Base-by-base conservation (phyloP, 192 early-diverging fungal genomes). In the Backusella mclennaniae region DNA sequence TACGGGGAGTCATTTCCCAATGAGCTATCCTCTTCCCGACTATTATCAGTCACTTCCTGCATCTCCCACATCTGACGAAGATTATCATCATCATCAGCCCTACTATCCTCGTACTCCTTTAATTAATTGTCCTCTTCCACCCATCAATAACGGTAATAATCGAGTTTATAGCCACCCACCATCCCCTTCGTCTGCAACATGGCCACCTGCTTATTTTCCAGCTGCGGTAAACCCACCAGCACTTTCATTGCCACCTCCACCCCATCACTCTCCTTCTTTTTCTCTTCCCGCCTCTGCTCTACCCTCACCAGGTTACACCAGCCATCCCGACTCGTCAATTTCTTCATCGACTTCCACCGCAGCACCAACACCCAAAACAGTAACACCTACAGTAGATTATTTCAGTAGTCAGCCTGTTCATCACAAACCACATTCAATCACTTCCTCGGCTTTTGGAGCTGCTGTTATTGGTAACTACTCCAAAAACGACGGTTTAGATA, bases 351-450 rank as follows among this genome's bases (percentile, higher is more conserved):
- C 7, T 29, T 63, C 56, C 12, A 63, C 56, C 11, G 56, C 26
- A 63, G 56, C 26, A 23, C 56, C 26, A 29, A 63, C 56, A 29
- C 56, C 56, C 14, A 63, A 63, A 14, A 63, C 23, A 14, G 26
- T 14, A 3, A 63, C 56, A 9, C 3, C 21, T 1, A 29, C 56
- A 23, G 53, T 63, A 29, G 56, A 63, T 63, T 63, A 63, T 63
- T 63, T 63, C 26, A 63, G 56, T 29, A 63, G 56, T 14, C 56
- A 23, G 29, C 9, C 21, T 4, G 26, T 26, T 14, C 23, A 63
- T 63, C 56, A 63, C 9, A 63, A 63, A 63, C 56, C 56, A 63
- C 56, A 63, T 29, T 63, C 56, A 63, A 63, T 63, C 21, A 29
- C 56, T 4, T 63, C 56, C 3, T 26, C 21, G 29, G 56, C 23